Evolutionary conservation across 1,284 basidiomycete genomes (phyloP).

Genomic region (Chalciporus sp.): DNA sequence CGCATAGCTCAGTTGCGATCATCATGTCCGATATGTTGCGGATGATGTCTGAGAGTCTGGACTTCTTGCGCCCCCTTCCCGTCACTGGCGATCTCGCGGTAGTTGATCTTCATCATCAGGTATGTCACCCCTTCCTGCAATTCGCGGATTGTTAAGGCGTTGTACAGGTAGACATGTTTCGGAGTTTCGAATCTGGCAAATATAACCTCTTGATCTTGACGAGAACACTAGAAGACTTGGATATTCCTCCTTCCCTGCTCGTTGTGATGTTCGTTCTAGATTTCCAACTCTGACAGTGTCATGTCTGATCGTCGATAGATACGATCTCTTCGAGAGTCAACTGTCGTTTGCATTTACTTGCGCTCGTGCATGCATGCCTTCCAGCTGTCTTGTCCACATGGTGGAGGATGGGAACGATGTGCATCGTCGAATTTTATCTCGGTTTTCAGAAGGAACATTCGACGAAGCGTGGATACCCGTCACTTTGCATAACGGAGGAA

Average conservation of each 20-base stretch:
- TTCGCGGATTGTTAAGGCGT: slow-evolving; percentile 10
- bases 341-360: slow-evolving; percentile 57
- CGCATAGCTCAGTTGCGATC: slow-evolving; percentile 44
- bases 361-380: slow-evolving; percentile 44
- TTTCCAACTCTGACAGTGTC: neutral
- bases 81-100: slow-evolving; percentile 28
- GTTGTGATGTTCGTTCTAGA: slow-evolving; percentile 55
- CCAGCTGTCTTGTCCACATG: slow-evolving; percentile 64
- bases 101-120: slow-evolving; percentile 33
- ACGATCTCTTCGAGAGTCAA: slow-evolving; percentile 62
- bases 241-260: slow-evolving; percentile 52
- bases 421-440: slow-evolving; percentile 53
- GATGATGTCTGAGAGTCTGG: slow-evolving; percentile 43
- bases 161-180: slow-evolving; percentile 36
- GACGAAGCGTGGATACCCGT: slow-evolving; percentile 48
- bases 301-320: slow-evolving; percentile 42
- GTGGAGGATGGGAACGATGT: slow-evolving; percentile 56
- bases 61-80: slow-evolving; percentile 44
- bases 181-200: slow-evolving; percentile 51
- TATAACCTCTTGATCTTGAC: slow-evolving; percentile 65
- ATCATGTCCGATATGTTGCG: slow-evolving; percentile 50
- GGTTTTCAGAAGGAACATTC: slow-evolving; percentile 31
- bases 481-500: slow-evolving; percentile 40
- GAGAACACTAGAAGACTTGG: slow-evolving; percentile 58
- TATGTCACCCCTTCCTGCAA: slow-evolving; percentile 17